These are phyloP conservation scores for Colletotrichum gigasporum DNA, from an alignment of 2,329 filamentous ascomycete genomes.

Conservation along the genomic window DNA sequence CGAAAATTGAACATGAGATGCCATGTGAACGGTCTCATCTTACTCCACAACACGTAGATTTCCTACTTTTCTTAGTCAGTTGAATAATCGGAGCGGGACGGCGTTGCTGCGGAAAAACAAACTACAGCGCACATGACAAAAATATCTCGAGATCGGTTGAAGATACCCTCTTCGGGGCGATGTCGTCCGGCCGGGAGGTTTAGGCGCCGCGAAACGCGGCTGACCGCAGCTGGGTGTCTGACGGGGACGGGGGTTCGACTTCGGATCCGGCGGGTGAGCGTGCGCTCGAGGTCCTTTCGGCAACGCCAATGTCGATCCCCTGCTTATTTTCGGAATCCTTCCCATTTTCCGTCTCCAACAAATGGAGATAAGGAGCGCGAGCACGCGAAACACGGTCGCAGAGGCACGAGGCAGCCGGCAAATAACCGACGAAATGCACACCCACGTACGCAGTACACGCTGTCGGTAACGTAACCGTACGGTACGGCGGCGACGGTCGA, in stretches of 20 bases:
- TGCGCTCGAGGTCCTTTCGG: not conserved
- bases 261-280: conserved; percentile 21
- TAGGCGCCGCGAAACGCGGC: conserved; percentile 12
- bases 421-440: not conserved
- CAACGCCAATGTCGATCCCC: conserved; percentile 15
- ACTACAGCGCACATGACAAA: not conserved
- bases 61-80: not conserved
- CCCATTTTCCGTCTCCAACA: conserved; percentile 9
- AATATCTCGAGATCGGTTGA: not conserved
- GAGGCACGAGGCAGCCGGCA: not conserved
- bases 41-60: not conserved
- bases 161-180: not conserved
- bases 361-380: not conserved
- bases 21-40: conserved; percentile 1
- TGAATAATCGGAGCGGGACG: no score
- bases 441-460: not conserved
- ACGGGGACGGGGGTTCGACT: not conserved
- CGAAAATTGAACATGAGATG: not conserved
- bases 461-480: no score
- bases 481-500: not conserved
- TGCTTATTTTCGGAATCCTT: conserved; percentile 9
- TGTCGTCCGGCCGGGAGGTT: not conserved
- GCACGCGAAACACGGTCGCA: not conserved
- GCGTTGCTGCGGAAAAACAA: no score
- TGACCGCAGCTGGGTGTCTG: not conserved